Conservation (phyloP, 73 alveolate species). For the Paramecium octaurelia region DNA sequence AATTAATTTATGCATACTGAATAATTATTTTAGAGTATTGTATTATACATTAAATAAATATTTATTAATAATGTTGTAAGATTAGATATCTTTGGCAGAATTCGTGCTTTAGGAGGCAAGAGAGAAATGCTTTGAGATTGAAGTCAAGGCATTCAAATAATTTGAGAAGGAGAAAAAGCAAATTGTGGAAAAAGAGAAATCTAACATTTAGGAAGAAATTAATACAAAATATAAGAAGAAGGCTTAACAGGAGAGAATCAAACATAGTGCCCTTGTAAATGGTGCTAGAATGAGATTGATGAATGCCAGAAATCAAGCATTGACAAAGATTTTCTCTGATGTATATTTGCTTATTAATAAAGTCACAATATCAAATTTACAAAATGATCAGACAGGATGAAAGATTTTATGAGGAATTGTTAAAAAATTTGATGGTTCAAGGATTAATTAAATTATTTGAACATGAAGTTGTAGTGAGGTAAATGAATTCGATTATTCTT, state of each 20-base stretch:
- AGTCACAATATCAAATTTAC: conserved; percentile 45
- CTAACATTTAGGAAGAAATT: conserved; percentile 13
- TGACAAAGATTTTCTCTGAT: conserved; percentile 59
- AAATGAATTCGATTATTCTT: background rate
- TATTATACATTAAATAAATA: background rate
- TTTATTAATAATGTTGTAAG: background rate
- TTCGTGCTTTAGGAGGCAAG: conserved; percentile 61
- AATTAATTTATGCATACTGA: background rate
- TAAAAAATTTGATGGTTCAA: conserved; percentile 53
- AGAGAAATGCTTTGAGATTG: conserved; percentile 63
- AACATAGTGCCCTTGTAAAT: conserved; percentile 45
- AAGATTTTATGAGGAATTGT: conserved; percentile 45
- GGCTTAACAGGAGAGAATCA: conserved; percentile 52
- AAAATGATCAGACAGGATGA: conserved; percentile 53
- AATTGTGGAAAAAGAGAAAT: conserved; percentile 54
- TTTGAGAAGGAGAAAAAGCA: conserved; percentile 57
- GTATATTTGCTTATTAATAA: background rate
- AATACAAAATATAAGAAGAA: conserved; percentile 31
- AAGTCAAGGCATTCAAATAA: conserved; percentile 57
- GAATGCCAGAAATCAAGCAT: conserved; percentile 60
- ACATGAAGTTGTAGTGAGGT: conserved; percentile 48
- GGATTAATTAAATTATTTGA: conserved; percentile 60
- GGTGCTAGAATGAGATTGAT: conserved; percentile 42
- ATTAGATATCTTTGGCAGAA: conserved; percentile 50
- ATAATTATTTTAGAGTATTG: background rate